Conservation (phyloP, 75 land plant species). For the Adiantum capillusveneris region DNA sequence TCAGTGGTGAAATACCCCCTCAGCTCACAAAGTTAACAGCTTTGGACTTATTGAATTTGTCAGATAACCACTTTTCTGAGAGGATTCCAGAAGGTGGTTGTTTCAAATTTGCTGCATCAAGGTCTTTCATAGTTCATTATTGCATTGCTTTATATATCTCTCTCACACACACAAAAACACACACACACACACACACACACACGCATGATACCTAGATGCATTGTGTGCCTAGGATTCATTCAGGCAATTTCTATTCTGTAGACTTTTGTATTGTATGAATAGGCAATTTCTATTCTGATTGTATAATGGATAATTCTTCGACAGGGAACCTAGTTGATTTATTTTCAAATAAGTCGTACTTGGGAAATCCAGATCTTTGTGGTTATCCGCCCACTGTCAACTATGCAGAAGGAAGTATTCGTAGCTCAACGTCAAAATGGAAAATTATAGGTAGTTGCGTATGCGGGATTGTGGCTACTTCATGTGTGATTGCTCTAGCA, state of each 20-base stretch:
- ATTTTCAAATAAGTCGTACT: not conserved
- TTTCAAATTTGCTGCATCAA: no score
- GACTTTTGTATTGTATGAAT: no score
- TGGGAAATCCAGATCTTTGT: constrained; percentile 1
- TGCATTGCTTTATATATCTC: no score
- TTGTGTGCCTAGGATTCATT: no score
- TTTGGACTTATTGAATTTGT: constrained; percentile 4
- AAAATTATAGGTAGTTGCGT: not conserved
- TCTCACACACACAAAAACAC: no score
- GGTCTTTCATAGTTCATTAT: no score
- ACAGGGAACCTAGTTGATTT: not conserved
- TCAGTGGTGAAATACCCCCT: constrained; percentile 1
- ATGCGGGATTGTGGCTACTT: not conserved
- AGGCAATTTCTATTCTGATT: no score
- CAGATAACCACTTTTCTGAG: constrained; percentile 10
- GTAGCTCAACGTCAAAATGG: not conserved
- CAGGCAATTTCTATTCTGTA: no score
- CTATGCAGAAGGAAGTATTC: not conserved
- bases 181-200: no score
- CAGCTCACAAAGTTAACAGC: not conserved
- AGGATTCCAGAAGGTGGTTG: not conserved
- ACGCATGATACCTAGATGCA: no score
- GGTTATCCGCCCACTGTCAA: not conserved
- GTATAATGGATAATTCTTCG: no score
- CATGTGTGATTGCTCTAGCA: not conserved